Evolutionary conservation across 495 filamentous ascomycete species (phyloP), one percentile per base, ranked within the genome.

Genomic region (Symbiotaphrina buchneri): DNA sequence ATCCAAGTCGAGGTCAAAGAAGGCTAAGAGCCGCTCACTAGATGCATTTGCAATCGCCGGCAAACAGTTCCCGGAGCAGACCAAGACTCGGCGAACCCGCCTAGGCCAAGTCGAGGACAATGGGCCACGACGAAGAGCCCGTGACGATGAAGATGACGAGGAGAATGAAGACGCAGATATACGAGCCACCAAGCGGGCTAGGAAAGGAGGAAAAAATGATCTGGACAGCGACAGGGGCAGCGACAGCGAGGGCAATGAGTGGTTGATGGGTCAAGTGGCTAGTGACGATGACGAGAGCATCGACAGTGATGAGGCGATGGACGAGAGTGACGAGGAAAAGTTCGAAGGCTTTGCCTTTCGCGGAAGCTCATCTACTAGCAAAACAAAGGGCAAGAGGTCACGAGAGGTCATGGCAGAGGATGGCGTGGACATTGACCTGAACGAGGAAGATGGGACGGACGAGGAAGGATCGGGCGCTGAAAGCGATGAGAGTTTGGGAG

Each of bases 231-330:
- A 37, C 15, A 14, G 27, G 6, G 35, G 35, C 32, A 37, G 35
- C 16, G 85, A 94, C 43, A 79, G 74, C 32, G 81, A 92, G 38
- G 84, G 82, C 13, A 74, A 87, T 48, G 63, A 78, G 41, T 97
- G 87, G 87, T 30, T 17, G 8, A 28, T 37, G 5, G 35, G 35
- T 10, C 30, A 74, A 61, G 39, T 47, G 90, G 22, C 80, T 80
- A 28, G 61, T 77, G 35, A 36, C n/a, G 70, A 71, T 11, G 69
- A 63, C 29, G 76, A 60, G 34, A 74, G 81, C 34, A 67, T 87
- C 31, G 80, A 85, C 37, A 74, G 66, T 18, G 82, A 90, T 37
- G 54, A 70, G 38, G 69, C 62, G 0, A 54, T 74, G 27, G 59
- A 56, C 18, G 55, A 73, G 35, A 84, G 78, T 39, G 81, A 91